phyloP scores from a whole-genome alignment of 129 eudicot species.

The Chrysanthemum seticuspe region DNA sequence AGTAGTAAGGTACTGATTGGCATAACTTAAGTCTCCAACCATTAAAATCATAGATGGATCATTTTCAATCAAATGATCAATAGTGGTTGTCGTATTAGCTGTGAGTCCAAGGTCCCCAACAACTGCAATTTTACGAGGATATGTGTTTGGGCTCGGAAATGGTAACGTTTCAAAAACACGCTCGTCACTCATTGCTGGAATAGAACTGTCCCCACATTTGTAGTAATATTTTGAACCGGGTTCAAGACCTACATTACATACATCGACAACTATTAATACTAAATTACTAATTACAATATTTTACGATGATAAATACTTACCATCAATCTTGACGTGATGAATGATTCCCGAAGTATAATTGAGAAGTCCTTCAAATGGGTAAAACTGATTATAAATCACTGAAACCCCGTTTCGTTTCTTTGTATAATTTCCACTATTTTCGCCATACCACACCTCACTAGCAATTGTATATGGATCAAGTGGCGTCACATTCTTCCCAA shows the following conservation, averaged over 20 bases:
- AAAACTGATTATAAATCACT: constrained; percentile 66
- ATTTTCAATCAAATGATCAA: constrained; percentile 13
- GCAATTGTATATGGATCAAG: constrained; percentile 69
- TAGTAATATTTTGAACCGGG: background rate
- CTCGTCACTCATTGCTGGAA: constrained; percentile 37
- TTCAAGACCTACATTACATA: too few relatives aligned
- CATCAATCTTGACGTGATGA: constrained; percentile 87
- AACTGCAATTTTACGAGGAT: constrained; percentile 67
- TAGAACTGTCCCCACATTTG: constrained; percentile 83
- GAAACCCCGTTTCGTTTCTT: constrained; percentile 41
- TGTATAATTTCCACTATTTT: background rate
- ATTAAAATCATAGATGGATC: constrained; percentile 69
- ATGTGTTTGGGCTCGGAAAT: constrained; percentile 45
- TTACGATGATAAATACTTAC: constrained; percentile 24
- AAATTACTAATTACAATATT: too few relatives aligned
- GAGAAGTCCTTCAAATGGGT: constrained; percentile 74
- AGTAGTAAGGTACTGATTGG: constrained; percentile 77
- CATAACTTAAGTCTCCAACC: constrained; percentile 82
- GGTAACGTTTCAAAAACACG: constrained; percentile 51
- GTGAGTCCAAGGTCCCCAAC: constrained; percentile 94
- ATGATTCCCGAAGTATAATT: constrained; percentile 88
- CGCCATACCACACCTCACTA: constrained; percentile 88
- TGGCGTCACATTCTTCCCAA: constrained; percentile 70
- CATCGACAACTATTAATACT: too few relatives aligned
- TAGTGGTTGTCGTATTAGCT: constrained; percentile 72